phyloP scores from a whole-genome alignment of 2,329 filamentous ascomycete genomes.

The Lasiodiplodia citricola region DNA sequence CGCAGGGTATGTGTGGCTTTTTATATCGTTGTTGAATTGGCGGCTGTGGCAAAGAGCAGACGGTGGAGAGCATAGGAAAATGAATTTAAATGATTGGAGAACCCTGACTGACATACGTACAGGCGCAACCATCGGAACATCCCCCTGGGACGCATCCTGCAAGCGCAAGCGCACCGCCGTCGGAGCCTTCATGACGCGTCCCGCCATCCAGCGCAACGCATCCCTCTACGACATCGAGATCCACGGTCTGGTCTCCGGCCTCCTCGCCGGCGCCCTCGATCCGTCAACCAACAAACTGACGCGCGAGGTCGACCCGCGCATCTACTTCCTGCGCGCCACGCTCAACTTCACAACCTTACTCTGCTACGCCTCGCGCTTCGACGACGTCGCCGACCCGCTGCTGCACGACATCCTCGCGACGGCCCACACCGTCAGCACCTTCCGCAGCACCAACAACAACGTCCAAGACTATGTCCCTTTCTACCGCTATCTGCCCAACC shows the following conservation, averaged over 20 bases:
- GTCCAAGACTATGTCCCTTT: constrained; percentile 20
- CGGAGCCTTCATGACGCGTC: constrained; percentile 23
- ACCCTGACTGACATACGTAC: no score
- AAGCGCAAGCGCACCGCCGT: constrained; percentile 27
- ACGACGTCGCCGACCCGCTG: constrained; percentile 12
- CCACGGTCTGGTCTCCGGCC: constrained; percentile 10
- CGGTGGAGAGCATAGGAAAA: not conserved
- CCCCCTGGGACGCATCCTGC: constrained; percentile 23
- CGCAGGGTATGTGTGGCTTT: constrained; percentile 9
- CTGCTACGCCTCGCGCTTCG: constrained; percentile 23
- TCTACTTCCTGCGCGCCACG: constrained; percentile 19
- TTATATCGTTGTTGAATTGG: not conserved
- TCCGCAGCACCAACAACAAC: constrained; percentile 25
- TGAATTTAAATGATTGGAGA: no score
- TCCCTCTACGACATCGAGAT: constrained; percentile 18
- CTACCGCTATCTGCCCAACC: constrained; percentile 8
- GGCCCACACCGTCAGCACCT: constrained; percentile 13
- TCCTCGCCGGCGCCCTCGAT: not conserved
- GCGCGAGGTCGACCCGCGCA: constrained; percentile 13
- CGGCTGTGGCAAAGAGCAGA: no score
- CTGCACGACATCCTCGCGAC: constrained; percentile 20
- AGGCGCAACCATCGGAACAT: constrained; percentile 23
- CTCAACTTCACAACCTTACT: constrained; percentile 24
- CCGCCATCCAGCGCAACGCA: constrained; percentile 14
- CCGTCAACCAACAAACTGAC: not conserved